Conservation (phyloP, 2,329 filamentous ascomycete species). For the Xylariaceae sp. region DNA sequence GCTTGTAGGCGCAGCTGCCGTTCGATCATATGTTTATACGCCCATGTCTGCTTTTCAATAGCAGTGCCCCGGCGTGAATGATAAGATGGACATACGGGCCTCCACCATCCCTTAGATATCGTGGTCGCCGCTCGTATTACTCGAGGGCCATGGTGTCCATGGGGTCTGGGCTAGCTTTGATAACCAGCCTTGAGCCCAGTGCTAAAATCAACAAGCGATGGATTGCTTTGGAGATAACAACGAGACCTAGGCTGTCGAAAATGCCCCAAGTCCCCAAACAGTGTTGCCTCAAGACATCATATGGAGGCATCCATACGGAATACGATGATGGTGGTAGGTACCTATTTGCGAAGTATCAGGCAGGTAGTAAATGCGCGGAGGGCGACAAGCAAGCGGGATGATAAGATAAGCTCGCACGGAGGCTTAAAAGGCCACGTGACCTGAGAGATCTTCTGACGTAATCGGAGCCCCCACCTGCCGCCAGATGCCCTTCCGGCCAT, state of each 20-base stretch:
- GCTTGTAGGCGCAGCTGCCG: not conserved
- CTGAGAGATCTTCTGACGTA: not conserved
- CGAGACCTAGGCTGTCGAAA: not conserved
- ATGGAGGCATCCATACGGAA: not conserved
- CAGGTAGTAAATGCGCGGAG: no score
- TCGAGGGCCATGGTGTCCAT: not conserved
- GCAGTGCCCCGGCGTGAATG: not conserved
- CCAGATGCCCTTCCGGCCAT: not conserved
- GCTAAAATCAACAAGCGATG: not conserved
- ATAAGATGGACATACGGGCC: not conserved
- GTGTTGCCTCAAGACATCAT: not conserved
- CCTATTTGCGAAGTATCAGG: no score
- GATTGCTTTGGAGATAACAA: not conserved
- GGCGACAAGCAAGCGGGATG: not conserved
- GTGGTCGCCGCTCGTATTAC: not conserved
- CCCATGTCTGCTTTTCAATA: not conserved
- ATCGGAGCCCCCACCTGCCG: constrained; percentile 1
- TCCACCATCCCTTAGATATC: not conserved
- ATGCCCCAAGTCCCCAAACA: not conserved
- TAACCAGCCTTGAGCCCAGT: not conserved
- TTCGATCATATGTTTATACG: not conserved
- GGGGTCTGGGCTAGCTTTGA: not conserved
- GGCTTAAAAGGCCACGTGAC: constrained; percentile 10
- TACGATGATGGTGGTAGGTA: no score
- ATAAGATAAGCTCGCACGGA: constrained; percentile 12